Evolutionary conservation across 2,329 filamentous ascomycete species (phyloP).

Genomic region (Fusarium agapanthi): DNA sequence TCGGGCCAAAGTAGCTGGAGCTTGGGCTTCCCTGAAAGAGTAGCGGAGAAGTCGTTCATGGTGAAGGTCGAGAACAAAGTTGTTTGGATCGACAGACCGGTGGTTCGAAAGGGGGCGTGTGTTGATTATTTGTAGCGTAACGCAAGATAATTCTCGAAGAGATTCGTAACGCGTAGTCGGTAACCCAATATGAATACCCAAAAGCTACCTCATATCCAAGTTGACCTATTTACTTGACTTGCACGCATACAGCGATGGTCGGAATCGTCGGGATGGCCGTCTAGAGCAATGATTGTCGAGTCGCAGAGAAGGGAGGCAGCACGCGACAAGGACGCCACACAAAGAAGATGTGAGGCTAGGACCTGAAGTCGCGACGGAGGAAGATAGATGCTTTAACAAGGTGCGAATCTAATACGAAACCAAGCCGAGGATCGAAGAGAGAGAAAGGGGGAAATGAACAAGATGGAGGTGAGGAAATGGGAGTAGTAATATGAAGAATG

Average conservation of each 20-base stretch:
- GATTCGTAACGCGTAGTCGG: conserved; percentile 30
- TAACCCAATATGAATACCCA: conserved; percentile 46
- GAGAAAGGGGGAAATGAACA: conserved; percentile 20
- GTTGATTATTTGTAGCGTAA: conserved; percentile 11
- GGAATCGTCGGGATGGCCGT: conserved; percentile 33
- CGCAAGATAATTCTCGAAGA: conserved; percentile 16
- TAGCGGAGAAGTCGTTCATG: conserved; percentile 52
- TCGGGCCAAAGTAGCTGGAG: conserved; percentile 53
- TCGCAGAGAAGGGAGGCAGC: conserved; percentile 37
- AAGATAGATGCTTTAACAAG: conserved; percentile 31
- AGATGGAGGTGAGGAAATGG: conserved; percentile 34
- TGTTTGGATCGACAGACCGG: conserved; percentile 16
- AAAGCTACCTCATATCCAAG: conserved; percentile 50
- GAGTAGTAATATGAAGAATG: conserved; percentile 38
- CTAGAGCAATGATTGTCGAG: conserved; percentile 33
- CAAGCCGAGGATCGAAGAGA: conserved; percentile 34
- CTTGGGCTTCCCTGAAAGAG: conserved; percentile 52
- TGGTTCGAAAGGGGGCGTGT: conserved; percentile 1
- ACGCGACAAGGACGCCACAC: conserved; percentile 42
- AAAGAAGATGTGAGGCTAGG: conserved; percentile 21
- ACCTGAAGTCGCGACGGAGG: conserved; percentile 20
- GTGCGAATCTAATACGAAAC: conserved; percentile 31
- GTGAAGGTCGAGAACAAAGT: conserved; percentile 23
- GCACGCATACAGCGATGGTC: conserved; percentile 30
- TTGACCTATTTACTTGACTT: conserved; percentile 32